Conservation (phyloP, 2,329 filamentous ascomycete genomes). For the Aspergillus piperis region DNA sequence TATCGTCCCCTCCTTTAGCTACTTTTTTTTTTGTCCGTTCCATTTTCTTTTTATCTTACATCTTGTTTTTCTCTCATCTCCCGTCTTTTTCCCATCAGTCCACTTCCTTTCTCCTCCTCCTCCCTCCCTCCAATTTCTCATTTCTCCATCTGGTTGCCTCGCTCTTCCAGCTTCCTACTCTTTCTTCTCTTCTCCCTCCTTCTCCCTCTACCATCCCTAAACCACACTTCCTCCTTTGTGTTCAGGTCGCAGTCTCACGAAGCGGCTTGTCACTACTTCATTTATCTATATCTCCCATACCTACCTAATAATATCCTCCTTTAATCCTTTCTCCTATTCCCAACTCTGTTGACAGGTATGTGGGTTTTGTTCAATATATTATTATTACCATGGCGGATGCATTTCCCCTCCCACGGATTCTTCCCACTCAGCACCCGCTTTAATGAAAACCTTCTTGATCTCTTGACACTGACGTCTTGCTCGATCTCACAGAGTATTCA, state of each 20-base stretch:
- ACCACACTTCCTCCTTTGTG: conserved; percentile 20
- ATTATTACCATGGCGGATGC: neutral
- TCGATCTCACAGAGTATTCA: conserved; percentile 20
- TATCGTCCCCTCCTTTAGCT: conserved; percentile 17
- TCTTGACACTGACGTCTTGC: conserved; percentile 11
- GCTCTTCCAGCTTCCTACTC: conserved; percentile 28
- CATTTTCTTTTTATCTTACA: conserved; percentile 15
- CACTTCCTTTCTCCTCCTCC: conserved; percentile 13
- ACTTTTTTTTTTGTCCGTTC: conserved; percentile 12
- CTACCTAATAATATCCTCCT: conserved; percentile 20
- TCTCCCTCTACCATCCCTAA: conserved; percentile 23
- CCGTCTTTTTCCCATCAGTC: conserved; percentile 16
- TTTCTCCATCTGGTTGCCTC: conserved; percentile 18
- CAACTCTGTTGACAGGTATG: conserved; percentile 28
- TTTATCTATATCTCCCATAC: conserved; percentile 16
- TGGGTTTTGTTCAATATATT: neutral
- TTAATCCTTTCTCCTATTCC: conserved; percentile 11
- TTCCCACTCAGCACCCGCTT: neutral
- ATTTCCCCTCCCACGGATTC: neutral
- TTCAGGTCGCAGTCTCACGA: conserved; percentile 8
- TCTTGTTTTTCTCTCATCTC: conserved; percentile 16
- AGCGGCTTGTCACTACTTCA: conserved; percentile 15
- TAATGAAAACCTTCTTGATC: neutral
- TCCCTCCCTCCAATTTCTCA: conserved; percentile 11
- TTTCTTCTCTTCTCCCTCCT: conserved; percentile 28